Evolutionary conservation across 441 rosid genomes (phyloP).

Genomic region (Gossypium davidsonii): DNA sequence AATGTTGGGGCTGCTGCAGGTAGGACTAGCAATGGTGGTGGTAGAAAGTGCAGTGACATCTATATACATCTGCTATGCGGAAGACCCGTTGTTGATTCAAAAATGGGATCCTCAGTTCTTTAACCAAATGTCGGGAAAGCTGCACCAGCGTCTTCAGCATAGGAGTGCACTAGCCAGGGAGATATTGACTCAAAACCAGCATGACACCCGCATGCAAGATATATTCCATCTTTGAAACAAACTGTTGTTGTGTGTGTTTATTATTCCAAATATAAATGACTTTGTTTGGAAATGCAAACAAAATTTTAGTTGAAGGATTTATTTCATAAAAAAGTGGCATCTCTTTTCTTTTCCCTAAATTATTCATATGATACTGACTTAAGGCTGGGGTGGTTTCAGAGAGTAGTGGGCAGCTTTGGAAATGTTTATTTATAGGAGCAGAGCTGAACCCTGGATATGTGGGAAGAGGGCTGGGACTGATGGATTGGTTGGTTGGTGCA

Average conservation of each 20-base stretch:
- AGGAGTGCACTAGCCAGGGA: slow-evolving; percentile 66
- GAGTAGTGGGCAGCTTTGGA: too few relatives aligned
- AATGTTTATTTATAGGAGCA: too few relatives aligned
- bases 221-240: slow-evolving; percentile 24
- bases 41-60: slow-evolving; percentile 94
- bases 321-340: background rate
- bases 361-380: background rate
- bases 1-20: slow-evolving; percentile 32
- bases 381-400: background rate
- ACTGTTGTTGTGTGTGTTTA: background rate
- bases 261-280: slow-evolving; percentile 13
- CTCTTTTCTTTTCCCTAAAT: background rate
- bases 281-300: slow-evolving; percentile 4
- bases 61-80: slow-evolving; percentile 82
- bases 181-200: slow-evolving; percentile 37
- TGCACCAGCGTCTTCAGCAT: slow-evolving; percentile 80
- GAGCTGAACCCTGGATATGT: too few relatives aligned
- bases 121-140: slow-evolving; percentile 65
- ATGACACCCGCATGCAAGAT: slow-evolving; percentile 29
- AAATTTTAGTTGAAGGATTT: background rate
- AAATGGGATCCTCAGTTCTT: slow-evolving; percentile 86
- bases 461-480: too few relatives aligned
- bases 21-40: slow-evolving; percentile 83
- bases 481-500: too few relatives aligned
- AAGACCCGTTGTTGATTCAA: slow-evolving; percentile 75